phyloP scores from a whole-genome alignment of 495 filamentous ascomycete genomes.

The Penicillium ochrochloron region DNA sequence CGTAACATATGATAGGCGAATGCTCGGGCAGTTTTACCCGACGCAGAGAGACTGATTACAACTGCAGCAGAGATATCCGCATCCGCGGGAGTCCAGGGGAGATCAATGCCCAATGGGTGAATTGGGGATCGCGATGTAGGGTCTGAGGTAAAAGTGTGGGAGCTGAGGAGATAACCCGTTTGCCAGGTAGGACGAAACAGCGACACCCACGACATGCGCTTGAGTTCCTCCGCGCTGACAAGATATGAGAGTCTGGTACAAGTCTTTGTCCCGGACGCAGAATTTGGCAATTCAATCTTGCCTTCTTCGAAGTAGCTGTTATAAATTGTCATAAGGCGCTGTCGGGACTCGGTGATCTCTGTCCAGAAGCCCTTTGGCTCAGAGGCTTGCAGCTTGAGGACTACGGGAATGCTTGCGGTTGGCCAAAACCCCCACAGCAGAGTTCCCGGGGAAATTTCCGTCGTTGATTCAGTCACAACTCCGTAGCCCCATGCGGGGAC shows the following conservation, averaged over 20 bases:
- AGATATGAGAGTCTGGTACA: not conserved
- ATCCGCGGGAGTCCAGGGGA: not conserved
- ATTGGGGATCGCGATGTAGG: not conserved
- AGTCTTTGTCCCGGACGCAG: not conserved
- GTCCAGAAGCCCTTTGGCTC: not conserved
- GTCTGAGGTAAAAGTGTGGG: not conserved
- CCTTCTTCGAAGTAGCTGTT: not conserved
- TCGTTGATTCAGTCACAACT: not conserved
- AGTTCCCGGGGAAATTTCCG: not conserved
- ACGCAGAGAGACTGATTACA: not conserved
- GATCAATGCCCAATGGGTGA: not conserved
- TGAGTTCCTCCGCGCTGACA: not conserved
- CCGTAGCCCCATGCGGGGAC: constrained; percentile 1
- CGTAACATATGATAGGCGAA: not conserved
- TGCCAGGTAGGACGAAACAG: not conserved
- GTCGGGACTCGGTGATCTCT: not conserved
- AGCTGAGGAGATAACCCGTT: not conserved
- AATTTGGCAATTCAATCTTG: not conserved
- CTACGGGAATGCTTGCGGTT: not conserved
- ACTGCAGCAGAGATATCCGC: not conserved
- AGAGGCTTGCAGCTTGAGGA: not conserved
- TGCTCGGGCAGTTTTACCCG: not conserved
- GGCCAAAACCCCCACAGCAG: not conserved
- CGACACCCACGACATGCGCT: not conserved
- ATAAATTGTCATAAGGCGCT: not conserved